Conservation (phyloP, 495 filamentous ascomycete species). For the Penicillium desertorum region DNA sequence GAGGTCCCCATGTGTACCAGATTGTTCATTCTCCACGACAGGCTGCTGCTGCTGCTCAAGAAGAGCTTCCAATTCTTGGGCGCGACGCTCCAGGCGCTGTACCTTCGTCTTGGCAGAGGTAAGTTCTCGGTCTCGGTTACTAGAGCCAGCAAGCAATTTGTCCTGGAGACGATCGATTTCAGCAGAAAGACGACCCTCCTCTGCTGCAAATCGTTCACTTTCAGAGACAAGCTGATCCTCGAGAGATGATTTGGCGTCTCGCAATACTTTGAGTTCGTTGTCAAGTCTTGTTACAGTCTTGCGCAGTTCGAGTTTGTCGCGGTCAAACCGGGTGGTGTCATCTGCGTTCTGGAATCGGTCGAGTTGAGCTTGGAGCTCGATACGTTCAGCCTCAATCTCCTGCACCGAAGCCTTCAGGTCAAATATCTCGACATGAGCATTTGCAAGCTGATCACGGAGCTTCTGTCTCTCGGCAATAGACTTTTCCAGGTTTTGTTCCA, state of each 20-base stretch:
- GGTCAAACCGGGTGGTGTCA: constrained; percentile 57
- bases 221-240: constrained; percentile 56
- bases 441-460: constrained; percentile 62
- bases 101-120: constrained; percentile 52
- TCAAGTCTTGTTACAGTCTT: constrained; percentile 59
- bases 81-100: constrained; percentile 58
- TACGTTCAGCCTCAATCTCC: constrained; percentile 61
- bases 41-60: constrained; percentile 48
- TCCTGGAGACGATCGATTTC: constrained; percentile 59
- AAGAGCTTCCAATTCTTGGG: constrained; percentile 57
- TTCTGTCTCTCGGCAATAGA: constrained; percentile 57
- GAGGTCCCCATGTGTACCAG: constrained; percentile 54
- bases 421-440: constrained; percentile 60
- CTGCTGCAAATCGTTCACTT: constrained; percentile 54
- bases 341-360: constrained; percentile 49
- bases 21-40: constrained; percentile 33
- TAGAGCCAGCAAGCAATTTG: constrained; percentile 42
- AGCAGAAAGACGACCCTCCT: constrained; percentile 56
- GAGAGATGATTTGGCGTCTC: constrained; percentile 55
- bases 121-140: constrained; percentile 50
- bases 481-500: constrained; percentile 49
- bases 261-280: constrained; percentile 56
- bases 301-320: constrained; percentile 62
- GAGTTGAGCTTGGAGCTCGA: constrained; percentile 61
- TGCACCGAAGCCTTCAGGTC: constrained; percentile 52